These are phyloP conservation scores for Lunasporangiospora selenospora DNA, from an alignment of 192 early-diverging fungal genomes.

Conservation along the genomic window DNA sequence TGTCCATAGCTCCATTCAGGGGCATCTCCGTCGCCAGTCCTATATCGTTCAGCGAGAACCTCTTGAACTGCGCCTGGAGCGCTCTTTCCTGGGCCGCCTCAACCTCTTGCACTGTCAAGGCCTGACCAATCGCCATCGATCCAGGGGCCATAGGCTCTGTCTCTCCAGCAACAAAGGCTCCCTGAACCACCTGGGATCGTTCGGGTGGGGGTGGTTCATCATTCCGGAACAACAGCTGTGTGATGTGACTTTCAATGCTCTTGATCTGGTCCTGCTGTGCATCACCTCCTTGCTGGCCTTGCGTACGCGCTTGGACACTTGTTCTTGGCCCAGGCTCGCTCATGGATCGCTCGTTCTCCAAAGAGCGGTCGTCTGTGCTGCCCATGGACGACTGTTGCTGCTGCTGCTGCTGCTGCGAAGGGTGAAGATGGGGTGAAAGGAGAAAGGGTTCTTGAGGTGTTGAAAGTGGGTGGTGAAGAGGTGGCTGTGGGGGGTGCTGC, in stretches of 20 bases:
- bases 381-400: background rate
- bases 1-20: no score
- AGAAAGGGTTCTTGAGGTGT: no score
- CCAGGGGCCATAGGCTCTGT: background rate
- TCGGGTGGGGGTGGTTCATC: background rate
- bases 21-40: no score
- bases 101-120: constrained; percentile 33
- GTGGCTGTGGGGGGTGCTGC: constrained; percentile 2
- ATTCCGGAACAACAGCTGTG: constrained; percentile 22
- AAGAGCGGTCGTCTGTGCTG: no score
- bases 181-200: no score
- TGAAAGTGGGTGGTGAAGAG: no score
- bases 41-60: constrained; percentile 22
- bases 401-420: background rate
- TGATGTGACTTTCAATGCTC: constrained; percentile 36
- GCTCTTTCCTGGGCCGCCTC: constrained; percentile 24
- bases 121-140: background rate
- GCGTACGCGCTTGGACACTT: no score
- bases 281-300: background rate
- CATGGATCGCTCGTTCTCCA: background rate
- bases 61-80: constrained; percentile 11
- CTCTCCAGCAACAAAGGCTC: no score
- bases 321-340: background rate
- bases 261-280: constrained; percentile 19
- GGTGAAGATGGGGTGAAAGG: no score